Base-by-base conservation (phyloP, 805 yeast genomes). In the Hanseniaspora meyeri region DNA sequence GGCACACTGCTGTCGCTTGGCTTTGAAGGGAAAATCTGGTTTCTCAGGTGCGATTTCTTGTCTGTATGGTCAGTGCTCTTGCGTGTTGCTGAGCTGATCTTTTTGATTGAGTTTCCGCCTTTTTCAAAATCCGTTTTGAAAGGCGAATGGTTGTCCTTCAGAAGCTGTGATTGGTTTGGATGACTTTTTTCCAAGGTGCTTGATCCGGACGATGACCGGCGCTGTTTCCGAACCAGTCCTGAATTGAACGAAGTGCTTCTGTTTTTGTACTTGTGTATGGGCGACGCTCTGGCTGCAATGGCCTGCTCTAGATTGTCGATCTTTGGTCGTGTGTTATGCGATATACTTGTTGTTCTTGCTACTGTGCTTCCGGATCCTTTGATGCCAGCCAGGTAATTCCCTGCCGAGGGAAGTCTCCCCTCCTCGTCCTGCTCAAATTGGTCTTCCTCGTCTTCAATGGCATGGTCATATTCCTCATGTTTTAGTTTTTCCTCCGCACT, bases 341-440 rank as follows among this genome's bases (percentile, higher is more conserved):
- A 53, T 32, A 53, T 53, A 46, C 57, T 53, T 39, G 34, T 27
- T 14, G 57, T 38, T 46, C 57, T 53, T 16, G 42, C 36, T 1
- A 53, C 51, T 3, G 51, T 39, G 29, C 57, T 39, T 32, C 43
- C 29, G 3, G 51, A 32, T 1, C 51, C 51, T 10, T 46, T 53
- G 6, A 46, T 17, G 4, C 51, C 51, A 12, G 51, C 16, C 20
- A 53, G 29, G 38, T 53, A 53, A 14, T 53, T 53, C 1, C 57
- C 57, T 4, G 57, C 51, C 9, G 51, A 53, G 31, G 57, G 57
- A 20, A 46, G 51, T 31, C 51, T 47, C 29, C 51, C 57, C 4
- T 46, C 40, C 14, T 46, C 51, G 6, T 52, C 46, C 14, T 10
- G 14, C 3, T 11, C 7, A 34, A 11, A 34, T 7, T 34, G 14